Conservation (phyloP, 805 yeast genomes). For the Barnettozyma wickerhamii region DNA sequence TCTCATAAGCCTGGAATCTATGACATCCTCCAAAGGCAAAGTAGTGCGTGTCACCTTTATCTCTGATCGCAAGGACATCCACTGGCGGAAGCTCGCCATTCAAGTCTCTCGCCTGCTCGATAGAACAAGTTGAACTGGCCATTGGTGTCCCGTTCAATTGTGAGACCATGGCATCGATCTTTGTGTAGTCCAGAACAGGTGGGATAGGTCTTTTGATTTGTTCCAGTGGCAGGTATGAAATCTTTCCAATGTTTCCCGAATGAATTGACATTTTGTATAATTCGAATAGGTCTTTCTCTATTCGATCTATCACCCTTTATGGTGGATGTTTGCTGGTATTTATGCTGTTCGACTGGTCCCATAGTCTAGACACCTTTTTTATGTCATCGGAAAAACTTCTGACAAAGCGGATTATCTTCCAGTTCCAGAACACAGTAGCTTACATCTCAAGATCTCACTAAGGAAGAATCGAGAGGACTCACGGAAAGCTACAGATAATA, state of each 20-base stretch:
- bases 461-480: too few relatives aligned
- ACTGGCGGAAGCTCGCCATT: slow-evolving; percentile 75
- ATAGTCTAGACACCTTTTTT: background rate
- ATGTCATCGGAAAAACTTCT: background rate
- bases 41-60: slow-evolving; percentile 55
- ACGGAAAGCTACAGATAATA: too few relatives aligned
- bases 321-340: background rate
- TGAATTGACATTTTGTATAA: slow-evolving; percentile 61
- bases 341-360: background rate
- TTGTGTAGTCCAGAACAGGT: slow-evolving; percentile 71
- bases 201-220: slow-evolving; percentile 78
- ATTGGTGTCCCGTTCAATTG: slow-evolving; percentile 61
- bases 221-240: slow-evolving; percentile 57
- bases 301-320: background rate
- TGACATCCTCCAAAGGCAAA: slow-evolving; percentile 93
- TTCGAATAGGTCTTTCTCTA: too few relatives aligned
- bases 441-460: background rate
- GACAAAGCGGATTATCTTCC: background rate
- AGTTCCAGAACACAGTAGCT: background rate
- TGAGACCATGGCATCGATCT: slow-evolving; percentile 76
- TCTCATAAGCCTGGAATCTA: slow-evolving; percentile 81
- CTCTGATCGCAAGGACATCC: slow-evolving; percentile 68
- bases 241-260: slow-evolving; percentile 47
- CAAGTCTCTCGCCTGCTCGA: slow-evolving; percentile 31
- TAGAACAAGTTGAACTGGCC: slow-evolving; percentile 57